Evolutionary conservation across 805 yeast genomes (phyloP), one percentile per base, ranked within the genome.

Genomic region (Starmerella apis): DNA sequence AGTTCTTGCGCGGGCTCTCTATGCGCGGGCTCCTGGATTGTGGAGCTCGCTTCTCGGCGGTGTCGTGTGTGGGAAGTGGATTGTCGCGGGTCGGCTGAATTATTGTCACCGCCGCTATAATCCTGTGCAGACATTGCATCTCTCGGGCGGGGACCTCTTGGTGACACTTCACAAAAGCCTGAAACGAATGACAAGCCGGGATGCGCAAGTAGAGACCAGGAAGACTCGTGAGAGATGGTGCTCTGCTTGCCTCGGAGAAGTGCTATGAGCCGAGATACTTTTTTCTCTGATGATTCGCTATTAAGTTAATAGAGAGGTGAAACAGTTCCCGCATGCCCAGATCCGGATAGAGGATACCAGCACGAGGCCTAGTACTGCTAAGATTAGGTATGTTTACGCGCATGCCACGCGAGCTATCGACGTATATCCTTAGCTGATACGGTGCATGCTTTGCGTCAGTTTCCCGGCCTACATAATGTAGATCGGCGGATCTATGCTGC

Each of bases 91-190:
- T 18, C 33, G 44, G 44, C 33, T 19, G 33, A 14, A 20, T 16
- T 16, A 23, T 41, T 27, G 32, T 41, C 18, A 24, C 44, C 44
- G 33, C 33, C 44, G 44, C 44, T 27, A 20, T 27, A 41, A 25
- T 41, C 33, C 32, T 41, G 33, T 19, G 23, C 44, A 41, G 44
- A 41, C 44, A 41, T 41, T 27, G 33, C 44, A 41, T 41, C 44
- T 41, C 33, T 25, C n/a, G 31, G 7, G 23, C 24, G 32, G 8
- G 6, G 3, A 18, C 33, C 44, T 27, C 24, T 41, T 9, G 14
- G 33, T n/a, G 9, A 3, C 14, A 27, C n/a, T 18, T 41, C 19
- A 16, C 23, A 6, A 18, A 7, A 25, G 32, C 16, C 24, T 24
- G 33, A 5, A 13, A n/a, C 13, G 10, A 18, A 23, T 2, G 18